Evolutionary conservation across 2,329 filamentous ascomycete genomes (phyloP).

Genomic region (Geoglossum cookeanum): DNA sequence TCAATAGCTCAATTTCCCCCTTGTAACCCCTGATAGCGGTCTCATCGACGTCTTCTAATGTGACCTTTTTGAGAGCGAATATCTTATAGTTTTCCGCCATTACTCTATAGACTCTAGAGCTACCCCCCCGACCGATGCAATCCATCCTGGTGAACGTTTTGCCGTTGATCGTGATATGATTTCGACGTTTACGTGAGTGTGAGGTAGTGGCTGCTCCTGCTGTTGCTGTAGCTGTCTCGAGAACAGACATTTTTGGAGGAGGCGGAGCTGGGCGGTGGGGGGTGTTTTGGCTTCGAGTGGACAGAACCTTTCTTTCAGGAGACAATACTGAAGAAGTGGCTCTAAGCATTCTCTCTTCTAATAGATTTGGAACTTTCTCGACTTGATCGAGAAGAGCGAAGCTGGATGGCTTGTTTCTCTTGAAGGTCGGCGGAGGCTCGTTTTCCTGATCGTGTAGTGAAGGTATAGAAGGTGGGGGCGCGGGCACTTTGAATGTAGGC

Average conservation of each 20-base stretch:
- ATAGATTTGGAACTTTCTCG: constrained; percentile 33
- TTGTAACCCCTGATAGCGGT: constrained; percentile 70
- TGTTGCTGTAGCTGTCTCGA: constrained; percentile 75
- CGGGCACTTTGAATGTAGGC: constrained; percentile 35
- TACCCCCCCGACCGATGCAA: constrained; percentile 79
- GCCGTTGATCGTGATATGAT: constrained; percentile 73
- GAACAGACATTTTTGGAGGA: constrained; percentile 86
- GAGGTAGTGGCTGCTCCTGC: constrained; percentile 62
- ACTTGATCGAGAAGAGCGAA: constrained; percentile 36
- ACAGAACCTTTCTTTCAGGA: constrained; percentile 37
- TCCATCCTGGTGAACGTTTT: constrained; percentile 81
- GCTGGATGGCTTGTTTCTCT: constrained; percentile 36
- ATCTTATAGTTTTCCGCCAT: constrained; percentile 95
- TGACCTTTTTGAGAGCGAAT: constrained; percentile 83
- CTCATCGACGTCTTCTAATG: constrained; percentile 77
- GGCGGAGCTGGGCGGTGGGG: constrained; percentile 62
- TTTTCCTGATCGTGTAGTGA: constrained; percentile 69
- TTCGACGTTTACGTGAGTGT: constrained; percentile 56
- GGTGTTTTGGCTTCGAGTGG: constrained; percentile 41
- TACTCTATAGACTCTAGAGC: constrained; percentile 85
- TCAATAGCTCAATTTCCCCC: constrained; percentile 83
- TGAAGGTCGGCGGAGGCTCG: constrained; percentile 51
- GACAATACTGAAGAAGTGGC: constrained; percentile 24
- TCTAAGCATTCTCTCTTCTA: constrained; percentile 26
- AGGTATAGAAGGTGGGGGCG: constrained; percentile 36